Evolutionary conservation across 2,329 filamentous ascomycete species (phyloP).

Genomic region (Fusarium chuoi): DNA sequence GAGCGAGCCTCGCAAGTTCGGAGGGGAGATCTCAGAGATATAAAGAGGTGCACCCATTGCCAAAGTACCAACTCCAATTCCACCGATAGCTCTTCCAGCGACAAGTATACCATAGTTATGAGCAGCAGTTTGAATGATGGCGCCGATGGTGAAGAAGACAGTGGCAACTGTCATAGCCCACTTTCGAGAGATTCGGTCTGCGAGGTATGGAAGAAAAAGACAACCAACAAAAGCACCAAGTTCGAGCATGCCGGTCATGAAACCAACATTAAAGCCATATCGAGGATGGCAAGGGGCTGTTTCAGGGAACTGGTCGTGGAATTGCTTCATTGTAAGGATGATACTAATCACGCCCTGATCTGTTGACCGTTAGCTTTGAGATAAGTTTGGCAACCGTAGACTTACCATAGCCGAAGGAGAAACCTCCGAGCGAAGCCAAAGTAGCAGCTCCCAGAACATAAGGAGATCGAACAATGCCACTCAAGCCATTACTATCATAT

Average conservation of each 20-base stretch:
- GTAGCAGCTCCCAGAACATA: constrained; percentile 57
- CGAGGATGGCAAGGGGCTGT: constrained; percentile 41
- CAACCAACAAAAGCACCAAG: constrained; percentile 60
- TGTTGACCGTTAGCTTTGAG: neutral
- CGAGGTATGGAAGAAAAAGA: constrained; percentile 34
- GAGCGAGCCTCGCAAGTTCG: constrained; percentile 59
- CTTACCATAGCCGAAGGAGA: neutral
- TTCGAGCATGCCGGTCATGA: constrained; percentile 57
- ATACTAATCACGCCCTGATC: constrained; percentile 53
- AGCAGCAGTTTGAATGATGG: constrained; percentile 37
- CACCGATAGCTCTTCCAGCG: constrained; percentile 45
- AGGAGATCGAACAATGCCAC: constrained; percentile 54
- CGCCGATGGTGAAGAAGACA: constrained; percentile 35
- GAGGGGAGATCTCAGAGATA: constrained; percentile 61
- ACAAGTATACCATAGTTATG: constrained; percentile 18
- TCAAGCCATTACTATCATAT: neutral
- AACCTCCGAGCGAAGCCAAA: constrained; percentile 46
- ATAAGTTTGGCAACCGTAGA: neutral
- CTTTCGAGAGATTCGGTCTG: constrained; percentile 40
- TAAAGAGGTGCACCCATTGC: constrained; percentile 57
- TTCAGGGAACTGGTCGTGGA: constrained; percentile 50
- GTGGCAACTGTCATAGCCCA: constrained; percentile 40
- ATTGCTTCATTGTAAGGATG: constrained; percentile 57
- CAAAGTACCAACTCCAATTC: constrained; percentile 58
- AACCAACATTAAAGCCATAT: constrained; percentile 49